Conservation (phyloP, 768 basidiomycete genomes). For the Termitomyces sp. region DNA sequence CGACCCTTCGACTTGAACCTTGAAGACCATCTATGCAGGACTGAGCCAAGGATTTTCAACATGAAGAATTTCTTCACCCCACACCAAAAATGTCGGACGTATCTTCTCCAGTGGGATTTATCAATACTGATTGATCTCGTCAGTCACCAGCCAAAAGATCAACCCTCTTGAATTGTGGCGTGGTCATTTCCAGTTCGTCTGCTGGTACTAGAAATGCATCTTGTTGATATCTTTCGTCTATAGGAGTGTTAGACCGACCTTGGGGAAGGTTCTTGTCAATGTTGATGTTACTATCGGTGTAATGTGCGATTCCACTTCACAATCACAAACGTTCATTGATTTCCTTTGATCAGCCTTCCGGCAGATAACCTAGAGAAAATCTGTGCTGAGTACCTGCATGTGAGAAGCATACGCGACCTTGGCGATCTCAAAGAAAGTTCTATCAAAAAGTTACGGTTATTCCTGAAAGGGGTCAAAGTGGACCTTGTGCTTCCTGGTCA, state of each 20-base stretch:
- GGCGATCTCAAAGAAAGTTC: background rate
- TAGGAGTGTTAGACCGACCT: conserved; percentile 37
- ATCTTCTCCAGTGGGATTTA: background rate
- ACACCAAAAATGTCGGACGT: conserved; percentile 10
- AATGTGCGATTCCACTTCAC: conserved; percentile 22
- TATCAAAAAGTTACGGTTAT: conserved; percentile 18
- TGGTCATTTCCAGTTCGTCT: conserved; percentile 36
- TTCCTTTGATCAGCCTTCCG: conserved; percentile 18
- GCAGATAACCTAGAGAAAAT: conserved; percentile 14
- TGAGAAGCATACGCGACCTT: conserved; percentile 15
- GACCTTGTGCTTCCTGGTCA: conserved; percentile 15
- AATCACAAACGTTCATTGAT: background rate
- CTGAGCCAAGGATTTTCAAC: conserved; percentile 16
- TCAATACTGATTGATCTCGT: background rate
- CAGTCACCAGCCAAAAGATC: conserved; percentile 13
- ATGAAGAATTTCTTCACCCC: conserved; percentile 21
- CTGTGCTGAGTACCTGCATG: conserved; percentile 15
- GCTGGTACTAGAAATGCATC: background rate
- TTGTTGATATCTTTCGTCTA: background rate
- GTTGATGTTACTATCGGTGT: conserved; percentile 36
- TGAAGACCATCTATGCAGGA: conserved; percentile 8
- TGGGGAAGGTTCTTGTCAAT: conserved; percentile 30
- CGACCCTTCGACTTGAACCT: background rate
- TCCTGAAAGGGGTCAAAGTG: conserved; percentile 25
- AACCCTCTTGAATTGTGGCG: conserved; percentile 32